phyloP scores from a whole-genome alignment of 495 filamentous ascomycete species.

The Amphirosellinia nigrospora region DNA sequence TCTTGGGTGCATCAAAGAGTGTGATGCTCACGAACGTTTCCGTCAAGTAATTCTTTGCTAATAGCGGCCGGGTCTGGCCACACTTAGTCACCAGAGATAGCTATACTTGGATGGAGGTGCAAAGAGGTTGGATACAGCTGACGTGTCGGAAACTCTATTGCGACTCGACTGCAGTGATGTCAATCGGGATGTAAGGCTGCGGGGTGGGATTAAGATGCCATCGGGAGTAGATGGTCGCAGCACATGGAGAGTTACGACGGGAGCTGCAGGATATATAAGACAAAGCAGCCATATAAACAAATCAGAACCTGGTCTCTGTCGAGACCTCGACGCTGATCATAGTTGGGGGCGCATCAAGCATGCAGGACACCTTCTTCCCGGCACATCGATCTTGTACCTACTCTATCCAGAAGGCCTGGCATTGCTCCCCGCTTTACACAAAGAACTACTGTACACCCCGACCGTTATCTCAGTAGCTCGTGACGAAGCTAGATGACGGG shows the following conservation, averaged over 20 bases:
- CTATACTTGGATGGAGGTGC: slow-evolving; percentile 14
- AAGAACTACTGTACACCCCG: background rate
- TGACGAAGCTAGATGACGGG: slow-evolving; percentile 13
- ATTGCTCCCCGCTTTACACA: background rate
- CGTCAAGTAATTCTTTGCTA: slow-evolving; percentile 37
- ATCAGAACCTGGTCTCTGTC: slow-evolving; percentile 1
- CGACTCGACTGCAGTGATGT: slow-evolving; percentile 10
- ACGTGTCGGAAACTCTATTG: slow-evolving; percentile 13
- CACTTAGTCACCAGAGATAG: slow-evolving; percentile 13
- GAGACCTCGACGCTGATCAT: slow-evolving; percentile 11
- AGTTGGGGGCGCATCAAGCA: slow-evolving; percentile 7
- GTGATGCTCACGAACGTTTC: slow-evolving; percentile 21
- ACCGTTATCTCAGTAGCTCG: background rate
- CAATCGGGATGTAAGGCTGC: background rate
- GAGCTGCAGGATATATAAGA: slow-evolving; percentile 31
- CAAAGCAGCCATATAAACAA: background rate
- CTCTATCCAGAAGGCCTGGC: background rate
- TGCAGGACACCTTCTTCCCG: background rate
- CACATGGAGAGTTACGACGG: slow-evolving; percentile 8
- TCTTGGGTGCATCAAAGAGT: background rate
- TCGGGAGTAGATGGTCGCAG: background rate
- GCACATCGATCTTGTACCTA: slow-evolving; percentile 1
- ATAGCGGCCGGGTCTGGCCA: slow-evolving; percentile 22
- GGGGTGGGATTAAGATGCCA: background rate
- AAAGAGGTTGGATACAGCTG: slow-evolving; percentile 3